phyloP scores from a whole-genome alignment of 2,329 filamentous ascomycete species.

The Westerdykella sp. region DNA sequence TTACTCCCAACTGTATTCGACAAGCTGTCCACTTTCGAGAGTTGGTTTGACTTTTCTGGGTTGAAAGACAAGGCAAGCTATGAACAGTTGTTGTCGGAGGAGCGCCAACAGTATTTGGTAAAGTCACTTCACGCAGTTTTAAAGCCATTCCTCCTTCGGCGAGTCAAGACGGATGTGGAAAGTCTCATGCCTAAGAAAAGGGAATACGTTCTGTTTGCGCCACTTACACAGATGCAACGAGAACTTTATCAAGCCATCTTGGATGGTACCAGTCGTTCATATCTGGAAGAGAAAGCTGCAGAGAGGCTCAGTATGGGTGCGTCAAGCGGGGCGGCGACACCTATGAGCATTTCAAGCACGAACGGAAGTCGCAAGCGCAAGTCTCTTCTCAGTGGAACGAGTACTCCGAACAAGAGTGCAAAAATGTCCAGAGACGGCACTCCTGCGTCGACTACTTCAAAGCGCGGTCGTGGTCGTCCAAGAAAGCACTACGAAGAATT shows the following conservation, averaged over 20 bases:
- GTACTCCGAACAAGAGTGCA: constrained; percentile 60
- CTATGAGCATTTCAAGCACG: constrained; percentile 39
- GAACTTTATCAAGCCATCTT: constrained; percentile 79
- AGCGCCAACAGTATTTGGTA: constrained; percentile 69
- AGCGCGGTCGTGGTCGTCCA: constrained; percentile 48
- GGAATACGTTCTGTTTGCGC: constrained; percentile 92
- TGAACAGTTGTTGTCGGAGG: constrained; percentile 71
- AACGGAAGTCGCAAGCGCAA: constrained; percentile 55
- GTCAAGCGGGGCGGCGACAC: constrained; percentile 42
- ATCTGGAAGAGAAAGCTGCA: constrained; percentile 69
- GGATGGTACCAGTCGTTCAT: constrained; percentile 46
- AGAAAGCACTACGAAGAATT: constrained; percentile 61
- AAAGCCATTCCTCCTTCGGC: constrained; percentile 80
- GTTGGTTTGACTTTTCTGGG: constrained; percentile 95
- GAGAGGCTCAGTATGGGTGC: constrained; percentile 52
- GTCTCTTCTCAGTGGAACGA: constrained; percentile 34
- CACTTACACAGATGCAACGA: constrained; percentile 82
- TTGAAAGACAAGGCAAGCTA: constrained; percentile 76
- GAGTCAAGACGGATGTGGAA: constrained; percentile 91
- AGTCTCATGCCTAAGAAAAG: constrained; percentile 89
- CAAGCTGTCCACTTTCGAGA: constrained; percentile 85
- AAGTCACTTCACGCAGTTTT: constrained; percentile 88
- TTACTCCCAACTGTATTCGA: constrained; percentile 88
- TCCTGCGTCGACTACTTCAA: constrained; percentile 51
- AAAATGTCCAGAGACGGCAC: constrained; percentile 73